Conservation (phyloP, 805 yeast genomes). For the Pichia nanzhaoensis region DNA sequence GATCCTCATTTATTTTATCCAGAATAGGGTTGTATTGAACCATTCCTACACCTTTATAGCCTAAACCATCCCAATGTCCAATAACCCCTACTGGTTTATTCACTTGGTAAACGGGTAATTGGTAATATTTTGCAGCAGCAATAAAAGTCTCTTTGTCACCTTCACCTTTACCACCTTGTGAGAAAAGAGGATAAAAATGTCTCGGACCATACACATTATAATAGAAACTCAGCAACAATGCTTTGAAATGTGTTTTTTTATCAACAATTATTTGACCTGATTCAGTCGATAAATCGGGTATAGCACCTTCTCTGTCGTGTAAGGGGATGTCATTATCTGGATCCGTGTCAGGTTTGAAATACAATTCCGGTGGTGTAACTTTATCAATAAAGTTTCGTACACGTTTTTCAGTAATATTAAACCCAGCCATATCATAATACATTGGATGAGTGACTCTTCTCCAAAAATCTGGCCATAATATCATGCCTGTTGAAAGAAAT, state of each 20-base stretch:
- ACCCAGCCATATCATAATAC: conserved; percentile 40
- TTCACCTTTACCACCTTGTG: conserved; percentile 45
- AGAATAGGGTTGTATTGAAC: conserved; percentile 44
- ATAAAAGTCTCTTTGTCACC: conserved; percentile 56
- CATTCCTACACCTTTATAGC: conserved; percentile 49
- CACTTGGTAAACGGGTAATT: conserved; percentile 43
- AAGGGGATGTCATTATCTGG: conserved; percentile 30
- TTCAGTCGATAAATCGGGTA: conserved; percentile 50
- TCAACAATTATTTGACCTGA: conserved; percentile 49
- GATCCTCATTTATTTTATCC: conserved; percentile 28
- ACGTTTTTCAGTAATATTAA: conserved; percentile 27
- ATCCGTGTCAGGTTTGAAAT: conserved; percentile 12
- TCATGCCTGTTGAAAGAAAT: conserved; percentile 42
- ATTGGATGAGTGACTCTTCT: conserved; percentile 47
- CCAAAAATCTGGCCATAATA: conserved; percentile 60
- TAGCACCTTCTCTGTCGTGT: conserved; percentile 46
- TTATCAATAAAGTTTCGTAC: conserved; percentile 28
- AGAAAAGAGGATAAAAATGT: conserved; percentile 39
- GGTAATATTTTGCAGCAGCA: conserved; percentile 43
- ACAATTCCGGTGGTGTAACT: conserved; percentile 21
- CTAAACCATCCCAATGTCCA: conserved; percentile 35
- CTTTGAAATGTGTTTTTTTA: conserved; percentile 41
- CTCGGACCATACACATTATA: conserved; percentile 48
- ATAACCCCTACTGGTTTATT: conserved; percentile 42
- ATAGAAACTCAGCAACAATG: conserved; percentile 43